Evolutionary conservation across 2,329 filamentous ascomycete species (phyloP).

Genomic region (Neopestalotiopsis rosae): DNA sequence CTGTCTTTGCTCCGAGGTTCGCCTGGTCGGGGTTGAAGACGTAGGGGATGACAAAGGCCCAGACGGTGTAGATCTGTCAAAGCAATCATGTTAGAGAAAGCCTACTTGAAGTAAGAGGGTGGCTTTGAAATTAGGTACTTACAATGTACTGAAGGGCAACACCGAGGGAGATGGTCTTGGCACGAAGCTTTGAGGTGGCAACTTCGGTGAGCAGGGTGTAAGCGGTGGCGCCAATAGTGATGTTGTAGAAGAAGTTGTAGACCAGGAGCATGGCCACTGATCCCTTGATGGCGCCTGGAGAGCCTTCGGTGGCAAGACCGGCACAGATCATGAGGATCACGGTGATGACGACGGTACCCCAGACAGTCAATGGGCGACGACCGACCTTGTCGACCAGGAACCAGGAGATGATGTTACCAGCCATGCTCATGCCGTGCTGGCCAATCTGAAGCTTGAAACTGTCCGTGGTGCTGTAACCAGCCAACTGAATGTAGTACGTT

Average conservation of each 20-base stretch:
- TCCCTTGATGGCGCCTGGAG: constrained; percentile 28
- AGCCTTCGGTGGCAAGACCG: constrained; percentile 36
- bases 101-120: not conserved
- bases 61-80: constrained; percentile 15
- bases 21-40: constrained; percentile 36
- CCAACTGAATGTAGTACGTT: constrained; percentile 20
- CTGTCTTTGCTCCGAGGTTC: constrained; percentile 45
- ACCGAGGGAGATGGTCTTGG: constrained; percentile 40
- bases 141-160: constrained; percentile 33
- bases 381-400: constrained; percentile 43
- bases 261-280: constrained; percentile 42
- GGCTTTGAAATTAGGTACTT: not conserved
- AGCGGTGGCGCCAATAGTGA: constrained; percentile 45
- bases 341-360: constrained; percentile 38
- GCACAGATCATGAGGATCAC: constrained; percentile 46
- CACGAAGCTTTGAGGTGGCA: constrained; percentile 34
- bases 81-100: not conserved
- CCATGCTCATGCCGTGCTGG: constrained; percentile 43
- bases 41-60: constrained; percentile 31
- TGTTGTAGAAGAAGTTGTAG: constrained; percentile 45
- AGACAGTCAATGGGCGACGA: constrained; percentile 41
- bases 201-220: constrained; percentile 33
- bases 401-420: constrained; percentile 47
- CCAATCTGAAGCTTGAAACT: constrained; percentile 45
- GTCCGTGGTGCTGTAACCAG: constrained; percentile 24